Evolutionary conservation across 305 asterid genomes (phyloP).

Genomic region (Fraxinus latifolia): DNA sequence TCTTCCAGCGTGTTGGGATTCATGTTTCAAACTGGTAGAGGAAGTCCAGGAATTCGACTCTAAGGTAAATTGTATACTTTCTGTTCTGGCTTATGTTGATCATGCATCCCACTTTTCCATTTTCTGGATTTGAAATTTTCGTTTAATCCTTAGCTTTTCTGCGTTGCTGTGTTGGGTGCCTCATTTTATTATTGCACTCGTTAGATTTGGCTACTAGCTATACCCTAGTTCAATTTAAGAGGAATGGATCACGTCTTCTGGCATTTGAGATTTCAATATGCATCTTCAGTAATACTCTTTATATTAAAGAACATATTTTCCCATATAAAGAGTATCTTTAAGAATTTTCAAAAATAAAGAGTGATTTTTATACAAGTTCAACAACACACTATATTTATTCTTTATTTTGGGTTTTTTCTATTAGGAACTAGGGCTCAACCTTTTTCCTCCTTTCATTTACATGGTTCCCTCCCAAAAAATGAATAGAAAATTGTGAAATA

Average conservation of each 20-base stretch:
- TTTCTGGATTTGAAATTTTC: neutral
- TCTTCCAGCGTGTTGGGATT: conserved; percentile 84
- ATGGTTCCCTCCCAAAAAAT: neutral
- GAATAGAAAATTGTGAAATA: neutral
- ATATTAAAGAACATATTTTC: neutral
- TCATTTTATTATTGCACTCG: neutral
- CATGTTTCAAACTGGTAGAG: conserved; percentile 78
- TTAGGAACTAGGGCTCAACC: neutral
- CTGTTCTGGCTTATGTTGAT: conserved; percentile 2
- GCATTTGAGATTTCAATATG: neutral
- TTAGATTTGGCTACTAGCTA: neutral
- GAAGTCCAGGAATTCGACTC: conserved; percentile 96
- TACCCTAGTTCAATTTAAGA: neutral
- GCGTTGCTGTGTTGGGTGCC: neutral
- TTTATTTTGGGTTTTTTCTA: neutral
- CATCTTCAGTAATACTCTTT: neutral
- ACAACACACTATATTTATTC: neutral
- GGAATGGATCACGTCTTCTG: neutral
- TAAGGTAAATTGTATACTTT: conserved; percentile 48
- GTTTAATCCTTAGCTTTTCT: neutral
- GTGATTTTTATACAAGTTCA: neutral
- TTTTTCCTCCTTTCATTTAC: neutral
- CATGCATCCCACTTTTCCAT: neutral
- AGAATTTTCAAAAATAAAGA: neutral
- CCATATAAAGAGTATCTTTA: neutral